Percentiles rank a stretch among this genome's conserved stretches.
Conservation (phyloP, 2,329 filamentous ascomycete genomes). For the Blastomyces silverae region DNA sequence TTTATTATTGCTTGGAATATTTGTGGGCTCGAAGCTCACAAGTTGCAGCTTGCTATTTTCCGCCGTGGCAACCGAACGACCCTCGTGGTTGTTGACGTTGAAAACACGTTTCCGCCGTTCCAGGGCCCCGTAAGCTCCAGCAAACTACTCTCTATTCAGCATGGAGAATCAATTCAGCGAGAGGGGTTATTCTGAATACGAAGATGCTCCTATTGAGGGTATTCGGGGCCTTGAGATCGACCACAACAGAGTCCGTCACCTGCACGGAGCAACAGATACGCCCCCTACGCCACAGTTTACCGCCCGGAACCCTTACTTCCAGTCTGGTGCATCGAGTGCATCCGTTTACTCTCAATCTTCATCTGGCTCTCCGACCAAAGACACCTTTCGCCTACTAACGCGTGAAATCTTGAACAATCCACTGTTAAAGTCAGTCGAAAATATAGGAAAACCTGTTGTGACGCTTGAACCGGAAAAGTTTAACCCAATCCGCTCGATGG, state of each 20-base stretch:
- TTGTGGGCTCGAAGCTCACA: background rate
- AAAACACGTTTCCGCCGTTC: no score
- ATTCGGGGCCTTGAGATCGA: background rate
- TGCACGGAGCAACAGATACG: constrained; percentile 1
- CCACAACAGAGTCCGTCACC: constrained; percentile 1
- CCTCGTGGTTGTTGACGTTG: background rate
- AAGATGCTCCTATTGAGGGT: constrained; percentile 8
- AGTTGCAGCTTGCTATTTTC: background rate
- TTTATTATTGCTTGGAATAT: background rate
- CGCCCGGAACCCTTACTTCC: background rate
- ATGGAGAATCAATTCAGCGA: constrained; percentile 9
- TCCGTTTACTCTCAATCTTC: constrained; percentile 13
- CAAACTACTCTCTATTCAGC: background rate
- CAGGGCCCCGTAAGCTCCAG: background rate
- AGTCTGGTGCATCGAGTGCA: constrained; percentile 4
- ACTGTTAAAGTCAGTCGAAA: constrained; percentile 16
- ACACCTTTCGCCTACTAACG: constrained; percentile 20
- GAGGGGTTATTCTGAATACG: background rate
- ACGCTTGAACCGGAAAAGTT: constrained; percentile 21
- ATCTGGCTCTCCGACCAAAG: constrained; percentile 16
- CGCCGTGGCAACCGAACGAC: background rate
- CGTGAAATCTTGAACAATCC: constrained; percentile 22
- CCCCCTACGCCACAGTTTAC: background rate
- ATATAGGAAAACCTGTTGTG: constrained; percentile 9
- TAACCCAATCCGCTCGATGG: constrained; percentile 22